Evolutionary conservation across 768 basidiomycete species (phyloP), one percentile per base, ranked within the genome.

Genomic region (Serendipita vermifera): DNA sequence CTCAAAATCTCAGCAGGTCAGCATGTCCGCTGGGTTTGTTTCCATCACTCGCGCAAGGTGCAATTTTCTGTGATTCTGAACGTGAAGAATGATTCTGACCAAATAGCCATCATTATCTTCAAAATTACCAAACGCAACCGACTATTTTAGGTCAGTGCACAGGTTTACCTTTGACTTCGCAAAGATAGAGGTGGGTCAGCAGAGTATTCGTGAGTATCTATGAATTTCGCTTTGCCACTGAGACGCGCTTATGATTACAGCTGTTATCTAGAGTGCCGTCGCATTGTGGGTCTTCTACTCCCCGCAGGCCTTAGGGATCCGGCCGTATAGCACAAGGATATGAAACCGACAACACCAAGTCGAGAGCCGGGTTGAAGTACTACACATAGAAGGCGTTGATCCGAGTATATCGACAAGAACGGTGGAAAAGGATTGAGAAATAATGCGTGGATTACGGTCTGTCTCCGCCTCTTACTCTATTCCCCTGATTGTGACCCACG

Each of bases 361-460:
- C 62, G 38, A 5, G 68, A 67, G 26, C 74, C 70, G 6, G 83
- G 83, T 2, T 89, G 84, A 82, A 73, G 74, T 60, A 69, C 72
- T 41, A 74, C 78, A 59, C 77, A 84, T 64, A 78, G 75, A 13
- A 65, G 78, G 24, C 79, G 77, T 77, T 93, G 90, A 90, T 79
- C 83, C 63, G 80, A 83, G n/a, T 93, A 80, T 66, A 67, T 92
- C 65, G 68, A 65, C 31, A 71, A 76, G 64, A 82, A 77, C 60
- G 81, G 80, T 1, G 73, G 73, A 20, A 85, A 84, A 64, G 88
- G 87, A 3, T 76, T 93, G 32, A 90, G 86, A 70, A 87, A 85
- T 69, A 88, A 90, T 69, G 87, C 85, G 15, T 91, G 88, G 89
- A 68, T 74, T 54, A 90, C 91, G 87, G 88, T 86, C 48, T 38